Conservation (phyloP, 495 filamentous ascomycete species). For the Aspergillus saccharolyticus region DNA sequence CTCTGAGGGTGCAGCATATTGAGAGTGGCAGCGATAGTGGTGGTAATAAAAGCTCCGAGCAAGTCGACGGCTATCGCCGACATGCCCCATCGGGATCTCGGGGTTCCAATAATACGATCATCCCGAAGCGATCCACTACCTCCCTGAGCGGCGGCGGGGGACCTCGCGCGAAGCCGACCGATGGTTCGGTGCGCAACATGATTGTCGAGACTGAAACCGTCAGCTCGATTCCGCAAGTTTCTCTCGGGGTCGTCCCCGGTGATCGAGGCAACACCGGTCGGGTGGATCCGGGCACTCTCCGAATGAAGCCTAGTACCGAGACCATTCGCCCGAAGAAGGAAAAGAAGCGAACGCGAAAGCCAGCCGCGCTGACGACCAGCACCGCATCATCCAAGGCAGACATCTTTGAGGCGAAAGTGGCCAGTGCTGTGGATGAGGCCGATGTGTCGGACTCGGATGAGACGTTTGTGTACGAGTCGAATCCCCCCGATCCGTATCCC, state of each 20-base stretch:
- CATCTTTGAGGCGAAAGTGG: conserved; percentile 95
- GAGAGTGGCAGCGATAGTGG: conserved; percentile 51
- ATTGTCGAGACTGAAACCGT: conserved; percentile 98
- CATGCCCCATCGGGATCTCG: conserved; percentile 22
- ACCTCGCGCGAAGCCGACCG: conserved; percentile 56
- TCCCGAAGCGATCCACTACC: conserved; percentile 46
- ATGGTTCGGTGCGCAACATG: conserved; percentile 84
- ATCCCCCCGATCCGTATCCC: conserved; percentile 76
- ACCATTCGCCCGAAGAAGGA: conserved; percentile 91
- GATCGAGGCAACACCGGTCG: conserved; percentile 52
- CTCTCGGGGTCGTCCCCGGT: conserved; percentile 61
- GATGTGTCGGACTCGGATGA: conserved; percentile 96
- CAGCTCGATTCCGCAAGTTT: conserved; percentile 84
- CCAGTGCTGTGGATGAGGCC: conserved; percentile 85
- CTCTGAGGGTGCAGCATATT: conserved; percentile 23
- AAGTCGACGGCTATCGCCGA: conserved; percentile 33
- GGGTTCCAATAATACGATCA: conserved; percentile 26
- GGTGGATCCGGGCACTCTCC: conserved; percentile 64
- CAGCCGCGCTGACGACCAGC: conserved; percentile 45
- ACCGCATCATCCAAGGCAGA: conserved; percentile 92
- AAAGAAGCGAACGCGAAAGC: conserved; percentile 76
- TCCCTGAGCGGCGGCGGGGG: conserved; percentile 41
- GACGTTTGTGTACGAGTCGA: conserved; percentile 98
- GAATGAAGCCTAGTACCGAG: conserved; percentile 83
- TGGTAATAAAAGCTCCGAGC: conserved; percentile 40